phyloP scores from a whole-genome alignment of 1,139 yeast species.

The Nakaseomyces kungkrabaensis region DNA sequence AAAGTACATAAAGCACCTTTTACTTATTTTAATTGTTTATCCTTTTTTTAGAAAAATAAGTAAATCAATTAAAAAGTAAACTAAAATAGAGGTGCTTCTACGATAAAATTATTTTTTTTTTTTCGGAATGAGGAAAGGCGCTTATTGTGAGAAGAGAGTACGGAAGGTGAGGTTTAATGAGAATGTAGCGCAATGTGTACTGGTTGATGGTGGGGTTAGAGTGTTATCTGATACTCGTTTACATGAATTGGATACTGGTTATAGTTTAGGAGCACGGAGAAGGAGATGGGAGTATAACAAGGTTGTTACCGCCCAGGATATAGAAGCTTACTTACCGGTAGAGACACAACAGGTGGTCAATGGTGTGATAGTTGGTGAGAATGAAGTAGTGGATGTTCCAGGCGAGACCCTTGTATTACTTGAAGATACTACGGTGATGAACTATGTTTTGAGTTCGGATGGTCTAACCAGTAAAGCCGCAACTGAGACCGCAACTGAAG shows the following conservation, averaged over 20 bases:
- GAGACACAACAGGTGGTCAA: neutral
- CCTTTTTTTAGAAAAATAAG: too few species aligned
- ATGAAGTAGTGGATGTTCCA: conserved; percentile 1
- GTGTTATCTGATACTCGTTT: neutral
- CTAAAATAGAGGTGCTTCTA: too few species aligned
- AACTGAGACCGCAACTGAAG: too few species aligned
- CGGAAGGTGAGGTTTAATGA: conserved; percentile 1
- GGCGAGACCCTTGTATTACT: neutral
- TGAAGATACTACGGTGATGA: neutral
- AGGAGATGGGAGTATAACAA: conserved; percentile 2
- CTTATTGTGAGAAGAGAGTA: neutral
- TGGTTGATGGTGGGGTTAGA: neutral
- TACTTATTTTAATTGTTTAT: too few species aligned
- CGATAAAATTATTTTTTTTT: too few species aligned
- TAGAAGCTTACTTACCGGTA: neutral
- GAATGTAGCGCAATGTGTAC: conserved; percentile 1
- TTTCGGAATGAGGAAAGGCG: neutral
- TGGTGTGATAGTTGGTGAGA: neutral
- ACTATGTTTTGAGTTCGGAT: neutral
- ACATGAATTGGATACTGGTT: neutral
- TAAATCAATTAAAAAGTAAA: too few species aligned
- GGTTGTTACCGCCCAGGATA: conserved; percentile 1
- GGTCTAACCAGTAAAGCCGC: neutral
- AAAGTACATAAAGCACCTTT: too few species aligned
- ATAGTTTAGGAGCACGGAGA: neutral